Percentiles rank a stretch among this genome's conserved stretches.
Conservation (phyloP, 1,284 basidiomycete genomes). For the Cryptococcus neoformans region DNA sequence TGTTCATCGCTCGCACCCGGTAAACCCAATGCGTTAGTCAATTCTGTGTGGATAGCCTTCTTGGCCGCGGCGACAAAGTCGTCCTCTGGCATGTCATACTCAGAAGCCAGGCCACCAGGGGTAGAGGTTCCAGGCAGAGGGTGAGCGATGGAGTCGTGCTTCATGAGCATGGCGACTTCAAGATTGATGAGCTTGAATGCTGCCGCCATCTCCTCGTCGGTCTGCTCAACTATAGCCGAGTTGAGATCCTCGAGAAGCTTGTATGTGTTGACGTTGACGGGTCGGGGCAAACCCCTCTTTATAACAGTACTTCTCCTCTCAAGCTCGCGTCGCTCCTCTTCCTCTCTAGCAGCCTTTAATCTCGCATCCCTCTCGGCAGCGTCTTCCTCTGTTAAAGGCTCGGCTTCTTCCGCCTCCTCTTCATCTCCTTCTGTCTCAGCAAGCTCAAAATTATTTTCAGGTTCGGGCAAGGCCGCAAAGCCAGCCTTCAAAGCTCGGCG, state of each 20-base stretch:
- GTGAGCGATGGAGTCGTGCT: constrained; percentile 83
- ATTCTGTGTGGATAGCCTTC: constrained; percentile 69
- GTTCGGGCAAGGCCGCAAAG: constrained; percentile 81
- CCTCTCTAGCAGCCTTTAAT: constrained; percentile 64
- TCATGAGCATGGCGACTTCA: constrained; percentile 76
- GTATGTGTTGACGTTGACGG: constrained; percentile 72
- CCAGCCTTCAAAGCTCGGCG: constrained; percentile 74
- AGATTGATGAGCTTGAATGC: constrained; percentile 66
- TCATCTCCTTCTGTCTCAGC: constrained; percentile 70
- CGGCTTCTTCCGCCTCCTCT: constrained; percentile 36
- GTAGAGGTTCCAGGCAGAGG: constrained; percentile 75
- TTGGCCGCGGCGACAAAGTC: constrained; percentile 71
- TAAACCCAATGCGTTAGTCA: constrained; percentile 76
- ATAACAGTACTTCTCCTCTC: constrained; percentile 79
- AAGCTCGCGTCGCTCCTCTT: constrained; percentile 71
- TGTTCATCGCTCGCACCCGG: constrained; percentile 76
- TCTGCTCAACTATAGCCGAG: constrained; percentile 41
- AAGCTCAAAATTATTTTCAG: constrained; percentile 97
- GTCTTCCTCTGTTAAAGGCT: constrained; percentile 67
- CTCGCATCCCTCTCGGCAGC: constrained; percentile 88
- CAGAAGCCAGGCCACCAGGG: constrained; percentile 68
- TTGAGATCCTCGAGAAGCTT: constrained; percentile 60
- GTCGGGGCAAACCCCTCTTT: constrained; percentile 78
- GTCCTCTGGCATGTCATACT: constrained; percentile 75
- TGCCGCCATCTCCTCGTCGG: constrained; percentile 54